Evolutionary conservation across 768 basidiomycete genomes (phyloP).

Genomic region (Russula lepida): DNA sequence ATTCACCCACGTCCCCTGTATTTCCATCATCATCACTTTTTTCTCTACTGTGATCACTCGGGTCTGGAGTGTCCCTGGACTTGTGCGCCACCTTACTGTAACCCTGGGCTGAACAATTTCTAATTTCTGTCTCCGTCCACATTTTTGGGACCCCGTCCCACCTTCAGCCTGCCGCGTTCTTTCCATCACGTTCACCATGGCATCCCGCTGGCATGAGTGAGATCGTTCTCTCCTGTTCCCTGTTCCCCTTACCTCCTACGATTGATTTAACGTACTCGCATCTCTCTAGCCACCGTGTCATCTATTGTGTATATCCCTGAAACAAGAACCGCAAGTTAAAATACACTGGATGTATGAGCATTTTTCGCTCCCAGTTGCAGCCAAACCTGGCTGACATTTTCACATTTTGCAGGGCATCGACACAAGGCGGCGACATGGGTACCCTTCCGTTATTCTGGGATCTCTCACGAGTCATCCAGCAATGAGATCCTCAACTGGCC

Average conservation of each 20-base stretch:
- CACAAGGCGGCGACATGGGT: background rate
- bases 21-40: slow-evolving; percentile 28
- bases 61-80: slow-evolving; percentile 49
- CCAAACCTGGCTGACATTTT: background rate
- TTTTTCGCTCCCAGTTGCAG: background rate
- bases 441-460: background rate
- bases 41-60: slow-evolving; percentile 52
- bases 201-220: slow-evolving; percentile 64
- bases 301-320: slow-evolving; percentile 58
- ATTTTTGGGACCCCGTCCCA: slow-evolving; percentile 46
- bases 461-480: slow-evolving; percentile 35
- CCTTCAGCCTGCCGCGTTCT: slow-evolving; percentile 2
- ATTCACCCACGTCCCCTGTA: slow-evolving; percentile 1
- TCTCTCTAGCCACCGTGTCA: slow-evolving; percentile 45
- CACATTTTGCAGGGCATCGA: background rate
- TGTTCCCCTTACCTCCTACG: slow-evolving; percentile 33
- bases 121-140: slow-evolving; percentile 33
- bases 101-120: background rate
- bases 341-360: slow-evolving; percentile 53
- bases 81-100: background rate
- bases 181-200: slow-evolving; percentile 65
- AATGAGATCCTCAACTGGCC: slow-evolving; percentile 71
- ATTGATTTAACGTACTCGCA: slow-evolving; percentile 57
- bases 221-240: slow-evolving; percentile 81
- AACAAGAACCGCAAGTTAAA: slow-evolving; percentile 70